Evolutionary conservation across 139 green algal species (phyloP).

Genomic region (Picochlorum sp.): DNA sequence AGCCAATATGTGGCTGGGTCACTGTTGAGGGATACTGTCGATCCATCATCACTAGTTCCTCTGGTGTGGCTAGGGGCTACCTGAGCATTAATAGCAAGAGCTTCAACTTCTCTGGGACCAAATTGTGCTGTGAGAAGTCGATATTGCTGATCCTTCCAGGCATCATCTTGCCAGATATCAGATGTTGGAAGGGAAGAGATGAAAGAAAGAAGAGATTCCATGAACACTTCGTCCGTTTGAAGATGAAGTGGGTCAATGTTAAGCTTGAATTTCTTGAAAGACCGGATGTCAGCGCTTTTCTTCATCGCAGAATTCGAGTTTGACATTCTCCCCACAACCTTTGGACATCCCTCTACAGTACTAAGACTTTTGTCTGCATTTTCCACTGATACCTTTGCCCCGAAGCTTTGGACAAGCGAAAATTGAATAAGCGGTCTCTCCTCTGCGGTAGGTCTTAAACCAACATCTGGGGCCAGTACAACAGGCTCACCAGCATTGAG

Average conservation of each 20-base stretch:
- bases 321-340: background rate
- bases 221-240: slow-evolving; percentile 56
- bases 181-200: slow-evolving; percentile 52
- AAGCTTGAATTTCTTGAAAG: slow-evolving; percentile 61
- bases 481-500: slow-evolving; percentile 68
- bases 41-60: background rate
- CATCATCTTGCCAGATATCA: slow-evolving; percentile 60
- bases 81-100: slow-evolving; percentile 33
- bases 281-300: slow-evolving; percentile 41
- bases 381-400: slow-evolving; percentile 10
- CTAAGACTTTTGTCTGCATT: background rate
- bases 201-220: slow-evolving; percentile 67
- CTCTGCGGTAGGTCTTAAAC: slow-evolving; percentile 1
- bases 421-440: slow-evolving; percentile 37
- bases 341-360: background rate
- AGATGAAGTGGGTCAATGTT: slow-evolving; percentile 16
- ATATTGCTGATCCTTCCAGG: slow-evolving; percentile 53
- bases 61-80: slow-evolving; percentile 3
- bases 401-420: slow-evolving; percentile 35
- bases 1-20: slow-evolving; percentile 43
- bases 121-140: slow-evolving; percentile 48
- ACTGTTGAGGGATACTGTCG: background rate
- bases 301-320: background rate
- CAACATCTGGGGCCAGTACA: slow-evolving; percentile 54
- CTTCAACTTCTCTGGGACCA: slow-evolving; percentile 45